These are phyloP conservation scores for Rosa lucieae DNA, from an alignment of 306 rosid species.

Conservation along the genomic window DNA sequence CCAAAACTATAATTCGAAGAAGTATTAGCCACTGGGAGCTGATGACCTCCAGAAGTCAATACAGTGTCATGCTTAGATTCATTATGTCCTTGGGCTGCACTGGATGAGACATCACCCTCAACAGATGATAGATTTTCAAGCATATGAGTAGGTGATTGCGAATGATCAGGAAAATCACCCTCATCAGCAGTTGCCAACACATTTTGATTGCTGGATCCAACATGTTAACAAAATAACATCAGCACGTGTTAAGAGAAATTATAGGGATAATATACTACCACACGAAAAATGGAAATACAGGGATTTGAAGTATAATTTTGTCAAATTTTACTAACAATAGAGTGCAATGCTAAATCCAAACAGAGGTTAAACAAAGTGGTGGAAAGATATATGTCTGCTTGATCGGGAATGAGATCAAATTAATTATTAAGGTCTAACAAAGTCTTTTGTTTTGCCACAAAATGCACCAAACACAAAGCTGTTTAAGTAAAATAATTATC, in stretches of 20 bases:
- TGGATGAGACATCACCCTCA: constrained; percentile 69
- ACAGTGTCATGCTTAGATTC: constrained; percentile 69
- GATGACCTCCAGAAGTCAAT: constrained; percentile 74
- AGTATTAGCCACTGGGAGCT: constrained; percentile 54
- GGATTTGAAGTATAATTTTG: constrained; percentile 13
- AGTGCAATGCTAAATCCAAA: not conserved
- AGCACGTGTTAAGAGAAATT: not conserved
- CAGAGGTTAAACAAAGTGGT: not conserved
- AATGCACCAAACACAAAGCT: not conserved
- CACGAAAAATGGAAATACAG: constrained; percentile 13
- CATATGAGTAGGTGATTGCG: constrained; percentile 53
- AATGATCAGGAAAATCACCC: constrained; percentile 64
- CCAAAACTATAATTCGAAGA: constrained; percentile 73
- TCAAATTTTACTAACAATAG: not conserved
- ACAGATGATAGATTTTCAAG: constrained; percentile 58
- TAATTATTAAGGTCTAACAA: constrained; percentile 1
- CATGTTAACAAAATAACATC: constrained; percentile 5
- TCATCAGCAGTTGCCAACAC: constrained; percentile 48
- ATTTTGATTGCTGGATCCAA: constrained; percentile 54
- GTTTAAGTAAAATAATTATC: constrained; percentile 13
- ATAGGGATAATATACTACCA: constrained; percentile 12
- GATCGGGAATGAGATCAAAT: not conserved
- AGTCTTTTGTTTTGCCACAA: not conserved
- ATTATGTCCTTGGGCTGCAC: constrained; percentile 51
- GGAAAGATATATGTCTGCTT: not conserved